phyloP scores from a whole-genome alignment of 805 yeast species.

The Isabelozyma pseudorhagii region DNA sequence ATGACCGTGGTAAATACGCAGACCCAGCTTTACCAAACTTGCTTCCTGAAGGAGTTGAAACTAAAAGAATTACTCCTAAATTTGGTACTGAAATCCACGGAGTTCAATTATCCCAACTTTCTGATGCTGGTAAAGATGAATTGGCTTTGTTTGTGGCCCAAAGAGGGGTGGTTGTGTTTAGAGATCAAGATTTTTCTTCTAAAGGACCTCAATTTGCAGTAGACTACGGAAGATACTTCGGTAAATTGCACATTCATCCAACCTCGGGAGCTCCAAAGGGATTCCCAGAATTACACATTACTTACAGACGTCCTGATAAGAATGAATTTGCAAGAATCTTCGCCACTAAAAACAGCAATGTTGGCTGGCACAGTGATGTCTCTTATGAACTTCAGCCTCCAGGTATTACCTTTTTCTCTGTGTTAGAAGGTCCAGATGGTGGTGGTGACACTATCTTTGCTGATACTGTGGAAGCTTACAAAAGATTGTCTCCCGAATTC shows the following conservation, averaged over 20 bases:
- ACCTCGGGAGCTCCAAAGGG: constrained; percentile 7
- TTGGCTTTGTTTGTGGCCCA: constrained; percentile 21
- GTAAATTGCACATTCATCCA: constrained; percentile 5
- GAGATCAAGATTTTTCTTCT: constrained; percentile 19
- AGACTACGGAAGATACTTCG: constrained; percentile 3
- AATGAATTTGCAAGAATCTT: constrained; percentile 18
- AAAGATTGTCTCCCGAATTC: constrained; percentile 24
- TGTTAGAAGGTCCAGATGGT: constrained; percentile 25
- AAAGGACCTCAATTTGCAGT: constrained; percentile 41
- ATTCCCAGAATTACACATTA: constrained; percentile 24
- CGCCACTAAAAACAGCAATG: constrained; percentile 17
- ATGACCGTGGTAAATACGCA: constrained; percentile 17
- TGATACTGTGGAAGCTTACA: constrained; percentile 26
- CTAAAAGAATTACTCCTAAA: constrained; percentile 18
- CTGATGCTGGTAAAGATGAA: constrained; percentile 18
- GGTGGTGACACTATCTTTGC: constrained; percentile 30
- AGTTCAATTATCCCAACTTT: constrained; percentile 17
- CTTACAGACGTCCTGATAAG: constrained; percentile 23
- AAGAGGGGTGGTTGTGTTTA: constrained; percentile 23
- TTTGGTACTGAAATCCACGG: constrained; percentile 19
- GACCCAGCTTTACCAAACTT: constrained; percentile 12
- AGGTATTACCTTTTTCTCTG: constrained; percentile 25
- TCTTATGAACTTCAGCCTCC: constrained; percentile 28
- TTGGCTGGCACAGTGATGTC: constrained; percentile 27
- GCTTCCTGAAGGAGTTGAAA: constrained; percentile 7